These are phyloP conservation scores for Cystobasidium ongulense DNA, from an alignment of 768 basidiomycete genomes.

Conservation along the genomic window DNA sequence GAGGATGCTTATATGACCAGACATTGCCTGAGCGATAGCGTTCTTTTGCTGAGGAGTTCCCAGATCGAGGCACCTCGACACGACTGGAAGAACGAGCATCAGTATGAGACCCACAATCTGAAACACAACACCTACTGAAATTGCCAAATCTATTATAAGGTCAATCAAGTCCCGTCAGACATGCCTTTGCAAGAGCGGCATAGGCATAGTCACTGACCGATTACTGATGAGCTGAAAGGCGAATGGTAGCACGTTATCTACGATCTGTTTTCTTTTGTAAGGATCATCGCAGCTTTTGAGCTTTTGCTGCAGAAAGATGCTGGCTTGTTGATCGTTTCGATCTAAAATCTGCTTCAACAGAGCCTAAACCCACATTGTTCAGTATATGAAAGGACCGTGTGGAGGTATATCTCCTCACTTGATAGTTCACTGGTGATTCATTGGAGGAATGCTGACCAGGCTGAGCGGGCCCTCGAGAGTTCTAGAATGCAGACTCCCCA, in stretches of 20 bases:
- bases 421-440: not conserved
- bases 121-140: slow-evolving; percentile 28
- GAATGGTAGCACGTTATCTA: slow-evolving; percentile 21
- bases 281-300: slow-evolving; percentile 17
- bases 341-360: slow-evolving; percentile 19
- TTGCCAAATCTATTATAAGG: slow-evolving; percentile 9
- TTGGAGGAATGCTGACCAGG: not conserved
- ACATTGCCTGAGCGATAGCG: not conserved
- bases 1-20: not conserved
- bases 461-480: not conserved
- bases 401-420: not conserved
- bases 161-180: not conserved
- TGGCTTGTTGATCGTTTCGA: slow-evolving; percentile 32
- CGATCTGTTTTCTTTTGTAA: not conserved
- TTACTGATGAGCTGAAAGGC: slow-evolving; percentile 4
- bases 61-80: slow-evolving; percentile 26
- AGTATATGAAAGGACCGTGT: not conserved
- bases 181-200: no score
- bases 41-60: not conserved
- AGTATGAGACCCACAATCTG: not conserved
- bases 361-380: not conserved
- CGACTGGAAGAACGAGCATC: slow-evolving; percentile 3
- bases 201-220: slow-evolving; percentile 1
- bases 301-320: slow-evolving; percentile 31
- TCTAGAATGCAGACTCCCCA: not conserved